These are phyloP conservation scores for Ophiocordyceps robertsii DNA, from an alignment of 2,329 filamentous ascomycete species.

Conservation along the genomic window DNA sequence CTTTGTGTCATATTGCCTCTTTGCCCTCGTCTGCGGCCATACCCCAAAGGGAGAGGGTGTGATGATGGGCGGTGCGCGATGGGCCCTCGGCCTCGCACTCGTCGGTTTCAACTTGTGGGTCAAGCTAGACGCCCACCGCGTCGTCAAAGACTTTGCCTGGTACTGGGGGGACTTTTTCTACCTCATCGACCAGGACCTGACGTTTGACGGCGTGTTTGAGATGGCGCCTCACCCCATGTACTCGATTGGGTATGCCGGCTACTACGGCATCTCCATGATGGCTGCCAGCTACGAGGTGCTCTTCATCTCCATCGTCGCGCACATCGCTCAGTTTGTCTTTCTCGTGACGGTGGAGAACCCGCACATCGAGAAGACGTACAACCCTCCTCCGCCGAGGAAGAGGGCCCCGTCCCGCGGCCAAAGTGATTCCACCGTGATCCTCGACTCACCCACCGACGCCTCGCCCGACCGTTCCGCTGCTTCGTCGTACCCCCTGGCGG, in stretches of 20 bases:
- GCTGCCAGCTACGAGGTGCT: slow-evolving; percentile 95
- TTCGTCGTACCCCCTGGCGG: slow-evolving; percentile 6
- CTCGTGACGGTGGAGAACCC: slow-evolving; percentile 86
- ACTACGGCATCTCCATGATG: slow-evolving; percentile 97
- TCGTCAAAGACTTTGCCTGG: slow-evolving; percentile 98
- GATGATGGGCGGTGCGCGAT: slow-evolving; percentile 58
- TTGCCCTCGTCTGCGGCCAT: slow-evolving; percentile 77
- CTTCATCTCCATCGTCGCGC: slow-evolving; percentile 90
- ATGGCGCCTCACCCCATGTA: slow-evolving; percentile 99
- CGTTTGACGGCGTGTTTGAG: slow-evolving; percentile 97
- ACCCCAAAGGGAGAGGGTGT: slow-evolving; percentile 60
- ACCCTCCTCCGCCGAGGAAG: slow-evolving; percentile 67
- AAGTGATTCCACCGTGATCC: slow-evolving; percentile 13
- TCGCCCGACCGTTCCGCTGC: neutral
- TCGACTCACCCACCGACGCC: slow-evolving; percentile 10
- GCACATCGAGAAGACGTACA: slow-evolving; percentile 97
- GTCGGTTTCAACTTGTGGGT: slow-evolving; percentile 97
- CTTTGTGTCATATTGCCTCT: slow-evolving; percentile 92
- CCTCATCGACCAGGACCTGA: slow-evolving; percentile 92
- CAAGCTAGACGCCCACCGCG: slow-evolving; percentile 91
- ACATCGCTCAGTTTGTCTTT: slow-evolving; percentile 89
- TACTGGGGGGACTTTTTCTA: slow-evolving; percentile 99
- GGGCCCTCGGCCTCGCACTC: slow-evolving; percentile 63
- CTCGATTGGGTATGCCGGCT: slow-evolving; percentile 93
- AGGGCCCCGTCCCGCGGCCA: slow-evolving; percentile 23